Conservation (phyloP, 192 early-diverging fungal species). For the Coemansia sp. region DNA sequence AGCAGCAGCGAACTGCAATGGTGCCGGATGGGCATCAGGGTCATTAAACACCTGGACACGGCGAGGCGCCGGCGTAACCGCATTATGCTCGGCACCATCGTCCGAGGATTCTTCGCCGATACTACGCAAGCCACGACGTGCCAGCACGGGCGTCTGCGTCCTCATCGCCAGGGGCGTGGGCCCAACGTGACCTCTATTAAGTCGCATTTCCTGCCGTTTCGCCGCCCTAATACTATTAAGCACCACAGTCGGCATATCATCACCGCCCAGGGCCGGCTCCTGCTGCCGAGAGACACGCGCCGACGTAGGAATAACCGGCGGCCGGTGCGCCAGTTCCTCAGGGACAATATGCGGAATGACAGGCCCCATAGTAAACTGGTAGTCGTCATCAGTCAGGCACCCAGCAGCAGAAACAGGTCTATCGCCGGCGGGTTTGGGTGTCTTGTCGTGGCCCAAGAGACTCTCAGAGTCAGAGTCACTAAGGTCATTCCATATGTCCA, state of each 20-base stretch:
- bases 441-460: conserved; percentile 1
- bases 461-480: conserved; percentile 24
- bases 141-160: conserved; percentile 7
- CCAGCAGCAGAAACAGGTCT: neutral
- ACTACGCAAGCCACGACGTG: neutral
- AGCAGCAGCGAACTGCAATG: neutral
- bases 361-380: conserved; percentile 59
- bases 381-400: conserved; percentile 36
- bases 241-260: conserved; percentile 43
- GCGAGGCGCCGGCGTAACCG: neutral
- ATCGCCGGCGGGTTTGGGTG: neutral
- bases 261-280: conserved; percentile 6
- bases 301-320: conserved; percentile 33
- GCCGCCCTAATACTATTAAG: conserved; percentile 38
- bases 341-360: conserved; percentile 51
- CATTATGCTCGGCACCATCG: neutral
- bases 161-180: conserved; percentile 42
- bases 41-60: conserved; percentile 28
- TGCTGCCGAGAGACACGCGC: conserved; percentile 16
- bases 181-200: neutral
- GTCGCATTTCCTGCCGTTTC: conserved; percentile 23
- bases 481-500: conserved; percentile 48
- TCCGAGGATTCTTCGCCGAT: conserved; percentile 21
- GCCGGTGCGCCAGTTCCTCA: neutral
- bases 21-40: neutral